These are phyloP conservation scores for Xylaria sp. DNA, from an alignment of 2,329 filamentous ascomycete species.

Conservation along the genomic window DNA sequence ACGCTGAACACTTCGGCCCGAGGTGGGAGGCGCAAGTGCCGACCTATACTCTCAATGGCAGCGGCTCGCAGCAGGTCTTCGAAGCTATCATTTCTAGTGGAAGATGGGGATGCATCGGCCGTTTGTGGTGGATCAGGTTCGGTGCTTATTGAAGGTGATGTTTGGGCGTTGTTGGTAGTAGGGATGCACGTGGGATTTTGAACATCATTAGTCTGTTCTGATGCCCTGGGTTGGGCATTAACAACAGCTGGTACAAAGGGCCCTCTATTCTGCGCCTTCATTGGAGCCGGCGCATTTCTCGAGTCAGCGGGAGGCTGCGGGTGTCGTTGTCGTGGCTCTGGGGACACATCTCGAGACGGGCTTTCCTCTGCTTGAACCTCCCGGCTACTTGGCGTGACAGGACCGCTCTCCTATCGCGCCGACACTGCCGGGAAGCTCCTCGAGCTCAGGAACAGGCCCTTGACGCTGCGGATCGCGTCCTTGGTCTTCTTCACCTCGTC, in stretches of 20 bases:
- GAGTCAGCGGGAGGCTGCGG: background rate
- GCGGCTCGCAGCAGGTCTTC: background rate
- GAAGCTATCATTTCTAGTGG: background rate
- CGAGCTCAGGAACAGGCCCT: slow-evolving; percentile 75
- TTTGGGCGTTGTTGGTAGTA: background rate
- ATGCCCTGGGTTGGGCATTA: background rate
- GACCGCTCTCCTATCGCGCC: slow-evolving; percentile 28
- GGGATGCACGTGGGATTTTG: background rate
- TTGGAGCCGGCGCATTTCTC: background rate
- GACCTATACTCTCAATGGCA: too few species aligned
- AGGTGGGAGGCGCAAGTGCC: too few species aligned
- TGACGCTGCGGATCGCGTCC: slow-evolving; percentile 76
- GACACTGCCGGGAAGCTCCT: slow-evolving; percentile 66
- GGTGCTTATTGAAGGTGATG: too few species aligned
- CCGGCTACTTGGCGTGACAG: background rate
- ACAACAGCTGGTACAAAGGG: too few species aligned
- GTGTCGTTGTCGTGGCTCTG: background rate
- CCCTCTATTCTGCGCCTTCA: background rate
- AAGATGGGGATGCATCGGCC: background rate
- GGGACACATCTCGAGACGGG: background rate
- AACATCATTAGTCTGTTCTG: background rate
- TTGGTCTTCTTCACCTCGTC: slow-evolving; percentile 76
- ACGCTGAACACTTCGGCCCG: too few species aligned
- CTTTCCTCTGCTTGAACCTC: background rate
- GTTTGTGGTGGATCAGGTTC: background rate